Conservation (phyloP, 2,329 filamentous ascomycete species). For the Phialemoniopsis sp. region DNA sequence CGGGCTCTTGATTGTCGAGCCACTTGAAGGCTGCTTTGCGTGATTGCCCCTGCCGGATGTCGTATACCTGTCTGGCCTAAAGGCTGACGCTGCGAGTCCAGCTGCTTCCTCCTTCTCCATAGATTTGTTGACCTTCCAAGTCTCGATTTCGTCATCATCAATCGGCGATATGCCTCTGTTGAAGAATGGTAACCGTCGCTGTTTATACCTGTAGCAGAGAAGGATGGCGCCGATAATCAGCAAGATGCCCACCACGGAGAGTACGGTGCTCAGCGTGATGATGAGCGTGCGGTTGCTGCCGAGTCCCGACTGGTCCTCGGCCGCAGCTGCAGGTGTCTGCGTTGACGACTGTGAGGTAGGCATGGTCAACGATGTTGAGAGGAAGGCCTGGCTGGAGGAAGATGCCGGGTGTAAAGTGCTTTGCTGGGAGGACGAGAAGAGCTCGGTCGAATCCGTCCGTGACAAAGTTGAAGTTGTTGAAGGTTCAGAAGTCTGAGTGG, state of each 20-base stretch:
- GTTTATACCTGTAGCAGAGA: slow-evolving; percentile 31
- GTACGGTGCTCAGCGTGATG: slow-evolving; percentile 45
- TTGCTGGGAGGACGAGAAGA: too few species aligned
- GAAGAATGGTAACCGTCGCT: slow-evolving; percentile 35
- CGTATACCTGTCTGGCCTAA: slow-evolving; percentile 5
- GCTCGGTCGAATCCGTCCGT: too few species aligned
- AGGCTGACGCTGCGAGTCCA: background rate
- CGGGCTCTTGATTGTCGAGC: slow-evolving; percentile 33
- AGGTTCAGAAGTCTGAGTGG: too few species aligned
- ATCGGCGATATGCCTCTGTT: slow-evolving; percentile 57
- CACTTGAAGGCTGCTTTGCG: slow-evolving; percentile 28
- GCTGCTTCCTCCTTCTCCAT: slow-evolving; percentile 20
- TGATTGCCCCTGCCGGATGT: slow-evolving; percentile 8
- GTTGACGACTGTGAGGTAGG: background rate
- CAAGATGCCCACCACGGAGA: slow-evolving; percentile 40
- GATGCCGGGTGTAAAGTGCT: too few species aligned
- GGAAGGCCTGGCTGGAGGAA: too few species aligned
- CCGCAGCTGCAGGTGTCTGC: background rate
- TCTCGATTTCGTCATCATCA: slow-evolving; percentile 61
- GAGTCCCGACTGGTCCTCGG: slow-evolving; percentile 8
- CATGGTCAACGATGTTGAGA: background rate
- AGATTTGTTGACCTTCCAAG: slow-evolving; percentile 46
- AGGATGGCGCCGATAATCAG: slow-evolving; percentile 29
- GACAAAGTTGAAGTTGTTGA: too few species aligned
- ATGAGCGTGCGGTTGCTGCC: slow-evolving; percentile 34